Evolutionary conservation across 495 filamentous ascomycete genomes (phyloP), one percentile per base, ranked within the genome.

Genomic region (Xylaria scruposa): DNA sequence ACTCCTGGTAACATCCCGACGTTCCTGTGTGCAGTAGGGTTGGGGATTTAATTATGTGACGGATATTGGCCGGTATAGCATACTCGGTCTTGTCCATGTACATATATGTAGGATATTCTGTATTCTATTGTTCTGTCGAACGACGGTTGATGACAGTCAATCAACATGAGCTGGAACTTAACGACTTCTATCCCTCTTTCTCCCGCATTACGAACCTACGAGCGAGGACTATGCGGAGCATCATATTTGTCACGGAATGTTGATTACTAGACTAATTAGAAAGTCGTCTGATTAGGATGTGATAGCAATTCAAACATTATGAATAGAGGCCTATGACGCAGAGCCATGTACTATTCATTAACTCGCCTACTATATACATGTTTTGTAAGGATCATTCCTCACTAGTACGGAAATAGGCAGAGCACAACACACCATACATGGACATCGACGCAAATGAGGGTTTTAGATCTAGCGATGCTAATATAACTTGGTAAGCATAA

Each of bases 1-100:
- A 94, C 83, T 89, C 89, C 71, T 98, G 95, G 95, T 98, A 89
- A 78, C 81, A 19, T 49, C 24, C 33, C 44, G 0, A 24, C 44
- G 10, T 9, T 17, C 15, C n/a, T n/a, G n/a, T 15, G 64, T 67
- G 19, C 40, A 17, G 31, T 1, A 5, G 17, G 36, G 38, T 62
- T 12, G 4, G 21, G 1, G 15, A 15, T 7, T 42, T 9, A 38
- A 60, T 13, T 8, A 26, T 17, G 60, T 31, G 17, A 15, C 15
- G 24, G 9, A n/a, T 24, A 31, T 26, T 19, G 36, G 58, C 21
- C 36, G 26, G 38, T 26, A n/a, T 13, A 44, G 31, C 31, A 38
- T 70, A 7, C n/a, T 5, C 15, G 24, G 47, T 70, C 68, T 44
- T 46, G 60, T 64, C 31, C 44, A 59, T 62, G 49, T 70, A 70